Base-by-base conservation (phyloP, 176 grass and related monocot genomes). In the Chrysopogon serrulatus region DNA sequence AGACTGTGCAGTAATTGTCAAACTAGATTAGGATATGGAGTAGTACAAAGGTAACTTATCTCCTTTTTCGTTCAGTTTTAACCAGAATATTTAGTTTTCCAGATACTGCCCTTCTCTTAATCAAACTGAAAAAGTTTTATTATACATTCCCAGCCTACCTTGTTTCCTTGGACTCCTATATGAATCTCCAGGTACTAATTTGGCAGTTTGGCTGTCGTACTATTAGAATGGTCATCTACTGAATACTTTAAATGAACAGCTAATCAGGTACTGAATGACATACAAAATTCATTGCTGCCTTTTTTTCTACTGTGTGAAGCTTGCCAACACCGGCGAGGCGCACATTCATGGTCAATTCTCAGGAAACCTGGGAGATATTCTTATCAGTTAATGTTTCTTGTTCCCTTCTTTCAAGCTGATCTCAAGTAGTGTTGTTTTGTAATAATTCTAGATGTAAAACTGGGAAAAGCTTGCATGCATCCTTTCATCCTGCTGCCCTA, bases 121-220 rank as follows among this genome's bases (percentile, higher is more conserved):
- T 24, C 12, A 18, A 73, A 61, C 19, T 10, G 32, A 74, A 33
- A 36, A 33, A 53, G 26, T 84, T 28, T 30, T 59, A 18, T 77
- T 61, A 60, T 82, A 5, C 67, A 30, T 54, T 73, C 53, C 18
- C 85, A 97, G 90, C 90, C 26, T 97, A 91, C 85, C 95, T 97
- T 79, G 92, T 98, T 67, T 98, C 92, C 39, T 86, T 94, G 82
- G 95, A 95, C 86, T 93, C 88, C 30, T 98, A 98, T 27, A 95
- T 98, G 90, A 98, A 95, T 80, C 79, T 98, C 67, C 92, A 98
- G 92, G 95, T 91, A 89, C 39, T 31, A n/a, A 70, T 39, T 74
- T 68, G 45, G 9, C 15, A 76, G 4, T 68, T 73, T 33, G 1
- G 28, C 3, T 8, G 4, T 80, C 36, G 5, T 8, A 69, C 36